Evolutionary conservation across 2,329 filamentous ascomycete genomes (phyloP), one percentile per base, ranked within the genome.

Genomic region (Fusarium circinatum): DNA sequence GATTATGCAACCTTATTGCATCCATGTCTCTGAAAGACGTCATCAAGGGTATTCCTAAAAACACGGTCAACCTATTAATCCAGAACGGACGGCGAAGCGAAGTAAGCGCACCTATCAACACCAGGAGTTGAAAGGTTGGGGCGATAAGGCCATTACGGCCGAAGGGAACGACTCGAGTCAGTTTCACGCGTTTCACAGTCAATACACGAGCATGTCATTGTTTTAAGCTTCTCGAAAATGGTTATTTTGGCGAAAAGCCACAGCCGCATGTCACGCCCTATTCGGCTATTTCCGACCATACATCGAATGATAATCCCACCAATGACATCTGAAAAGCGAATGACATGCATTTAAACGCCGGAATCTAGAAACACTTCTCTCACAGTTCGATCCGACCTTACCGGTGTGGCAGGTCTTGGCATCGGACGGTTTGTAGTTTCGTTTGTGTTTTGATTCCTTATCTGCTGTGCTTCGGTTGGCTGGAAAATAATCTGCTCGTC

Each of bases 111-210:
- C 62, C 52, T 47, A 67, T 68, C 34, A n/a, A 8, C 9, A n/a
- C 20, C 6, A 15, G 47, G 26, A 36, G 9, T 22, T 34, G 18
- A 28, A 28, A 36, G 34, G 34, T 8, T 9, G 34, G 2, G 34
- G 13, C 24, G 28, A 39, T 41, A 26, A 39, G 36, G 42, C 9
- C 22, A 47, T 36, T 36, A 20, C 60, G 60, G 41, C 26, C 28
- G 39, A 64, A 32, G 28, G 41, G 48, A 47, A 65, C 17, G 32
- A 44, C 17, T 32, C 11, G 34, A 64, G 36, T 42, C 34, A 52
- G 65, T 61, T 67, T 67, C 62, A 67, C 13, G 45, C 38, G 65
- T 68, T 67, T 68, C 65, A 67, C 13, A 36, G 49, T 30, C 62
- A 41, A 68, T 47, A 67, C 45, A 60, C 18, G 62, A 61, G 44